Evolutionary conservation across 345 rosid species (phyloP).

Genomic region (Rubroshorea leprosula): DNA sequence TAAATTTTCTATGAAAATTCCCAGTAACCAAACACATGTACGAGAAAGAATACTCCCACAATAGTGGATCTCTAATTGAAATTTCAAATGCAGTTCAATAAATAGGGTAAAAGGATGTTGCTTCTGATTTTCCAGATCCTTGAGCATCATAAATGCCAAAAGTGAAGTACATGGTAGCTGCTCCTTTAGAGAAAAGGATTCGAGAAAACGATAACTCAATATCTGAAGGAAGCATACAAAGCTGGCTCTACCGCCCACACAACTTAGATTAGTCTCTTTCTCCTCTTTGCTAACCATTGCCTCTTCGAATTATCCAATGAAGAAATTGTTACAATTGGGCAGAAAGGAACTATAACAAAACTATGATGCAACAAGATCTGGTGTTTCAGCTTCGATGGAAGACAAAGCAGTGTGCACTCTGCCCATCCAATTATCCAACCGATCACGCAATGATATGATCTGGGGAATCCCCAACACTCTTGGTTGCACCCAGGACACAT

Average conservation of each 20-base stretch:
- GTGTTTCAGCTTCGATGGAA: constrained; percentile 97
- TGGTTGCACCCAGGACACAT: constrained; percentile 98
- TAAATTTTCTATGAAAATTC: too few species aligned
- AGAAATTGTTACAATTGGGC: constrained; percentile 17
- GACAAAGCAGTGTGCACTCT: constrained; percentile 76
- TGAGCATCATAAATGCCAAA: constrained; percentile 11
- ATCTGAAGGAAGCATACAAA: constrained; percentile 9
- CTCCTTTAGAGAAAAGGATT: constrained; percentile 11
- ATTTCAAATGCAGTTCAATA: constrained; percentile 8
- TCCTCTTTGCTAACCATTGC: constrained; percentile 1
- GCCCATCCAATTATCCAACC: constrained; percentile 73
- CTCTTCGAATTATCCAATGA: background rate
- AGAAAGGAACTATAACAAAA: constrained; percentile 8
- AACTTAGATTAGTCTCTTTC: background rate
- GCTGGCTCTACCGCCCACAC: constrained; percentile 3
- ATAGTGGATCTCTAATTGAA: constrained; percentile 7
- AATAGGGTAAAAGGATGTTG: background rate
- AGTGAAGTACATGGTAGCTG: constrained; percentile 2
- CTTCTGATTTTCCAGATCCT: constrained; percentile 1
- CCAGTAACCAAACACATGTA: too few species aligned
- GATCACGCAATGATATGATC: constrained; percentile 81
- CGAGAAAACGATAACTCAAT: background rate
- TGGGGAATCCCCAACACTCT: constrained; percentile 94
- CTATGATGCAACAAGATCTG: constrained; percentile 84
- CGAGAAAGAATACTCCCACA: too few species aligned